phyloP scores from a whole-genome alignment of 306 rosid genomes.

The Citrullus amarus region DNA sequence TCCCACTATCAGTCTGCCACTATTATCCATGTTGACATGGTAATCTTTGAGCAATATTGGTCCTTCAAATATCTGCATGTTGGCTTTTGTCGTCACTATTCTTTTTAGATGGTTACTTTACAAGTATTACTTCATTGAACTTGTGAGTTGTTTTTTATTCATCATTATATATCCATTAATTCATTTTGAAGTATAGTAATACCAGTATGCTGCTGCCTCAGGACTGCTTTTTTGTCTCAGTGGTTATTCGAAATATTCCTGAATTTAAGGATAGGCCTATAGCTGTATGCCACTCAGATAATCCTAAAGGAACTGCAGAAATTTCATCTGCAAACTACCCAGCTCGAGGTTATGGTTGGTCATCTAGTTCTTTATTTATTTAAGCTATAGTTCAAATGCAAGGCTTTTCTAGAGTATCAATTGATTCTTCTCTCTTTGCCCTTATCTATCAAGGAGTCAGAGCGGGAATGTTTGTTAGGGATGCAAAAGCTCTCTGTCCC shows the following conservation, averaged over 20 bases:
- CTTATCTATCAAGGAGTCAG: constrained; percentile 40
- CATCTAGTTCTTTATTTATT: background rate
- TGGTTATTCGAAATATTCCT: constrained; percentile 57
- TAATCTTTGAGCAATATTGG: constrained; percentile 14
- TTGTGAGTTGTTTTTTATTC: background rate
- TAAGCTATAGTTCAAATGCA: background rate
- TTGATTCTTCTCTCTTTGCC: constrained; percentile 2
- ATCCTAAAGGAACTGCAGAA: constrained; percentile 84
- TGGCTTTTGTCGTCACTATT: background rate
- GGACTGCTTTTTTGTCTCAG: constrained; percentile 96
- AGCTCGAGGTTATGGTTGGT: constrained; percentile 80
- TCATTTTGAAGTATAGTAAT: constrained; percentile 14
- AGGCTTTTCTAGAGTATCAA: constrained; percentile 5
- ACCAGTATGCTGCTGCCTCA: constrained; percentile 23
- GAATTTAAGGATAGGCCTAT: constrained; percentile 68
- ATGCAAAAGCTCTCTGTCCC: constrained; percentile 80
- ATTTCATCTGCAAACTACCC: constrained; percentile 97
- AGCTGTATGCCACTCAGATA: constrained; percentile 87
- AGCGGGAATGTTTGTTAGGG: constrained; percentile 93
- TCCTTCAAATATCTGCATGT: background rate
- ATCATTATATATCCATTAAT: background rate
- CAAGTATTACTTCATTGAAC: background rate
- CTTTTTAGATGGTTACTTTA: background rate
- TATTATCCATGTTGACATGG: constrained; percentile 86
- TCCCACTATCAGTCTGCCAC: constrained; percentile 21